phyloP scores from a whole-genome alignment of 73 alveolate species.

The Tetrahymena malaccensis region DNA sequence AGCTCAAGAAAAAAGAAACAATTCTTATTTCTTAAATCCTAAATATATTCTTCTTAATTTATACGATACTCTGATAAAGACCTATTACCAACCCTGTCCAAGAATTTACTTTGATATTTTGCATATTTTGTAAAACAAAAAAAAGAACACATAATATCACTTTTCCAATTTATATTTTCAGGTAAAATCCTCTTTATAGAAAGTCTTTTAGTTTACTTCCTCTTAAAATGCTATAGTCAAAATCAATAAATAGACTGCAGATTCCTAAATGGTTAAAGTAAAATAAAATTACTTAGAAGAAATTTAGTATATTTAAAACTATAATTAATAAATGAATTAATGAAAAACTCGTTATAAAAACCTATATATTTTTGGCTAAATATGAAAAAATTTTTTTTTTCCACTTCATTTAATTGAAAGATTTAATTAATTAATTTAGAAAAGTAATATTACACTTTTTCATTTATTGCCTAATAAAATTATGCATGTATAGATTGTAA shows the following conservation, averaged over 20 bases:
- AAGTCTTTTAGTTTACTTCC: background rate
- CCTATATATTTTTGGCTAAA: background rate
- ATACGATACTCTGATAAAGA: background rate
- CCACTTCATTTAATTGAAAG: background rate
- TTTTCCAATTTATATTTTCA: background rate
- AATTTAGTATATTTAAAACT: too few relatives aligned
- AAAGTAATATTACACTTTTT: too few relatives aligned
- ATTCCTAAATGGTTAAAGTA: background rate
- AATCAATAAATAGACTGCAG: background rate
- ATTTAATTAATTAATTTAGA: too few relatives aligned
- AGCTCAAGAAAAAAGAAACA: background rate
- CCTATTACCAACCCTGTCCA: background rate
- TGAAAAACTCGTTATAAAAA: too few relatives aligned
- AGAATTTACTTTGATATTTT: background rate
- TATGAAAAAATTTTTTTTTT: too few relatives aligned
- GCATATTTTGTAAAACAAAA: background rate
- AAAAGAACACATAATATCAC: background rate
- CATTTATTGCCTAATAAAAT: too few relatives aligned
- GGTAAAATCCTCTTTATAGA: background rate
- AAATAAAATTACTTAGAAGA: background rate
- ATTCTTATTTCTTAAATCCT: background rate
- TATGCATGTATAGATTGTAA: background rate
- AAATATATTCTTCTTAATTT: background rate
- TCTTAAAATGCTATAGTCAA: background rate
- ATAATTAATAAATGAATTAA: too few relatives aligned